phyloP scores from a whole-genome alignment of 768 basidiomycete genomes.

The Floccularia luteovirens region DNA sequence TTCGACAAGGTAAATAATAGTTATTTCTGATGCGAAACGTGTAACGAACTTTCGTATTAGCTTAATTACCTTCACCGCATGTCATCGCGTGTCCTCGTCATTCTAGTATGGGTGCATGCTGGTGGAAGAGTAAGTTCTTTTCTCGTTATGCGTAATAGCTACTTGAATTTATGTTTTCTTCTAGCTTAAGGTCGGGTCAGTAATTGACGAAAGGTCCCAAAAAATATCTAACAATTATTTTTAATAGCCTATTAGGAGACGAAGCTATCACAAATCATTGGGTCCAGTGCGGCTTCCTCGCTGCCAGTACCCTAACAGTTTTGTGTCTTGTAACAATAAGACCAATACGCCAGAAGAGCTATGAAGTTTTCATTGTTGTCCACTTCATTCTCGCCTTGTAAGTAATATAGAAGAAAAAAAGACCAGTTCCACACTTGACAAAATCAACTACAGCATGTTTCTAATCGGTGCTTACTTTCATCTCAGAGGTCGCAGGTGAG shows the following conservation, averaged over 20 bases:
- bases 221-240: not conserved
- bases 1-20: constrained; percentile 26
- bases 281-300: constrained; percentile 28
- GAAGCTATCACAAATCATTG: constrained; percentile 15
- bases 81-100: constrained; percentile 34
- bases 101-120: constrained; percentile 42
- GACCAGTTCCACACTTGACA: too few species aligned
- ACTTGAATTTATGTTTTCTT: not conserved
- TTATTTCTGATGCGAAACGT: not conserved
- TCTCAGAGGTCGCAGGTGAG: constrained; percentile 20
- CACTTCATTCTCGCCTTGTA: constrained; percentile 37
- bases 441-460: constrained; percentile 20
- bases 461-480: constrained; percentile 36
- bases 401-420: constrained; percentile 8
- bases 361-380: constrained; percentile 43
- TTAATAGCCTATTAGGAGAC: constrained; percentile 10
- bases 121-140: constrained; percentile 28
- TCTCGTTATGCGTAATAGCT: not conserved
- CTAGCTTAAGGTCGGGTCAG: not conserved
- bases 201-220: not conserved
- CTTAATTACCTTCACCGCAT: constrained; percentile 40
- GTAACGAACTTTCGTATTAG: constrained; percentile 17
- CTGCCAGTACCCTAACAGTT: constrained; percentile 30
- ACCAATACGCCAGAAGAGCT: constrained; percentile 33
- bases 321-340: constrained; percentile 40